Evolutionary conservation across 2,329 filamentous ascomycete genomes (phyloP).

Genomic region (Coniochaeta prunicola): DNA sequence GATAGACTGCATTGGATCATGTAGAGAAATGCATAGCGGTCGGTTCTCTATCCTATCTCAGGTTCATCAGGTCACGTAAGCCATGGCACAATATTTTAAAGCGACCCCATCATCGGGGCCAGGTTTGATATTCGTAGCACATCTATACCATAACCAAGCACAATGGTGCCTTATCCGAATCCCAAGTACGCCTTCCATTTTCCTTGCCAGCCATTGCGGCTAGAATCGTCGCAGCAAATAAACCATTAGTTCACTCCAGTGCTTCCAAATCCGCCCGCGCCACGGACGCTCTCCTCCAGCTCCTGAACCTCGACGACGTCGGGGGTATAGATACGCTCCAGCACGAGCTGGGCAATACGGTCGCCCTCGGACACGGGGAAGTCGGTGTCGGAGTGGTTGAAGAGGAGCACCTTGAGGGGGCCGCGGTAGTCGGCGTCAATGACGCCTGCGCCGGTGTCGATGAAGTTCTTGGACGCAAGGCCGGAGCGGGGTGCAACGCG

Average conservation of each 20-base stretch:
- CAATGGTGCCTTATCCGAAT: no score
- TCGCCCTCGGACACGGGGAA: slow-evolving; percentile 81
- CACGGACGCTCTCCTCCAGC: slow-evolving; percentile 83
- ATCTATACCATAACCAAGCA: no score
- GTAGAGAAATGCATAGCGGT: background rate
- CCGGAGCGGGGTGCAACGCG: slow-evolving; percentile 87
- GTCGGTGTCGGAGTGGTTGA: slow-evolving; percentile 81
- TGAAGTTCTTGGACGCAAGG: slow-evolving; percentile 87
- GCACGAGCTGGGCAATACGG: slow-evolving; percentile 83
- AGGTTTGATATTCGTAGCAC: no score
- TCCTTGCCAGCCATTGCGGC: no score
- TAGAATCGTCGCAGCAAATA: background rate
- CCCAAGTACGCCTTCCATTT: background rate
- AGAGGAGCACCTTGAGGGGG: slow-evolving; percentile 87
- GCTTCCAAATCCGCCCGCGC: slow-evolving; percentile 86
- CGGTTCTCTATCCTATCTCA: background rate
- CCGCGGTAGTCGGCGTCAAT: slow-evolving; percentile 98
- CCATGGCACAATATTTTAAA: no score
- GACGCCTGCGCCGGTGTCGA: slow-evolving; percentile 91
- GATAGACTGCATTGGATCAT: background rate
- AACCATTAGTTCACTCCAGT: slow-evolving; percentile 46
- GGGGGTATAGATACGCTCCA: slow-evolving; percentile 92
- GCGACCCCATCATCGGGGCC: no score
- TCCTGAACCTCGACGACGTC: slow-evolving; percentile 84
- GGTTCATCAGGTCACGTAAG: background rate